These are phyloP conservation scores for Penicillium bovifimosum DNA, from an alignment of 495 filamentous ascomycete genomes.

Conservation along the genomic window DNA sequence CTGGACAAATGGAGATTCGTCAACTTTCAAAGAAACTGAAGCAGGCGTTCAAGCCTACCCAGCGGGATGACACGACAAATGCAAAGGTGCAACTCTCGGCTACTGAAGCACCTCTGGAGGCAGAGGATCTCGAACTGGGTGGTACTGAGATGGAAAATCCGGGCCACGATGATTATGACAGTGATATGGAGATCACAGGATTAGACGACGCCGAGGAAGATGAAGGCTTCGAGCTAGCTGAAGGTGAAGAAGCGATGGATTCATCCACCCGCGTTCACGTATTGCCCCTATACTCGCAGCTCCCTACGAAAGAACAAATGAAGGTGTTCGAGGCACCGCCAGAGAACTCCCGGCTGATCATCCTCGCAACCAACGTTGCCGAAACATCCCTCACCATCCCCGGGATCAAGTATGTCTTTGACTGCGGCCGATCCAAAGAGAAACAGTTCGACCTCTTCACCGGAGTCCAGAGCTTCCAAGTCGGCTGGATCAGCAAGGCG, in stretches of 20 bases:
- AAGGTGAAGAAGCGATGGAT: constrained; percentile 56
- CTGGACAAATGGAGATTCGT: constrained; percentile 86
- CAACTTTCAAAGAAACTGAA: constrained; percentile 72
- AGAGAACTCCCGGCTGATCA: constrained; percentile 76
- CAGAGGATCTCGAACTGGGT: constrained; percentile 83
- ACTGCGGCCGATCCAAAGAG: constrained; percentile 88
- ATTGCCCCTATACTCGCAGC: constrained; percentile 84
- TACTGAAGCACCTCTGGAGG: constrained; percentile 72
- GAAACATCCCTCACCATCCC: constrained; percentile 97
- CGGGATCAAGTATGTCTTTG: constrained; percentile 92
- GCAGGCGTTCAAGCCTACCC: constrained; percentile 59
- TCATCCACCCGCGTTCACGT: constrained; percentile 73
- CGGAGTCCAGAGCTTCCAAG: constrained; percentile 91
- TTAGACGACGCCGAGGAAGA: constrained; percentile 49
- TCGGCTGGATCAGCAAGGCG: constrained; percentile 96
- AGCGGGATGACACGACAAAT: constrained; percentile 46
- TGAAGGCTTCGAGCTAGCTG: constrained; percentile 55
- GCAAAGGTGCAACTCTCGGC: constrained; percentile 68
- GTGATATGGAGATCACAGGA: constrained; percentile 44
- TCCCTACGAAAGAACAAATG: constrained; percentile 91
- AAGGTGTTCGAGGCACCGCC: constrained; percentile 88
- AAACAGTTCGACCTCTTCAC: constrained; percentile 76
- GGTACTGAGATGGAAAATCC: constrained; percentile 43
- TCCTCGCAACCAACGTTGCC: constrained; percentile 94
- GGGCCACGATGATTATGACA: constrained; percentile 38